A percentile compares a stretch with the other conserved stretches of the same genome.
phyloP scores from a whole-genome alignment of 2,329 filamentous ascomycete genomes.

The Nannizzia gypsea region DNA sequence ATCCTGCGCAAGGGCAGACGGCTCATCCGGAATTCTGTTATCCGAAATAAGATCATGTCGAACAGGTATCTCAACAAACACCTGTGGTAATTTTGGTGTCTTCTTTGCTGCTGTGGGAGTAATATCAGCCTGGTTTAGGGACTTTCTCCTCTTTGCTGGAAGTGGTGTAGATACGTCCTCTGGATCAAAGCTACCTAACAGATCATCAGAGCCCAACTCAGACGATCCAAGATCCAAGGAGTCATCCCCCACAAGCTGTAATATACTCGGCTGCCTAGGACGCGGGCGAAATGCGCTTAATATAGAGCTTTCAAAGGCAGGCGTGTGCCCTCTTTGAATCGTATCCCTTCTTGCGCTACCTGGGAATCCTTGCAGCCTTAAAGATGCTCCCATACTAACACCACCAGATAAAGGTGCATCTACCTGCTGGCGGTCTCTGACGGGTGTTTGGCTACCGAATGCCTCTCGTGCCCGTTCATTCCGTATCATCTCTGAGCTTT shows the following conservation, averaged over 20 bases:
- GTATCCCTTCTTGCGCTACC: constrained; percentile 17
- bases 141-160: constrained; percentile 25
- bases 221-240: constrained; percentile 20
- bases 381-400: not conserved
- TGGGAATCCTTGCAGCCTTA: not conserved
- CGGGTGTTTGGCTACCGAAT: not conserved
- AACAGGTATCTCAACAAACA: not conserved
- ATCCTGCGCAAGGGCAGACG: not conserved
- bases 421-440: not conserved
- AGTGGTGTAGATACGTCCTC: constrained; percentile 37
- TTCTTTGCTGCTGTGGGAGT: not conserved
- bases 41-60: not conserved
- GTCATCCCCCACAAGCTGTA: constrained; percentile 35
- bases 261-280: constrained; percentile 34
- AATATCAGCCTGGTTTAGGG: constrained; percentile 12
- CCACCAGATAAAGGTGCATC: not conserved
- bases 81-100: not conserved
- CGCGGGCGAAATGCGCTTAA: constrained; percentile 35
- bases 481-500: not conserved
- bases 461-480: not conserved
- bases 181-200: constrained; percentile 32
- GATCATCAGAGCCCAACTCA: constrained; percentile 24
- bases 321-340: constrained; percentile 20
- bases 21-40: not conserved
- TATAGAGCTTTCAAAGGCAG: constrained; percentile 33